Evolutionary conservation across 352 stramenopile genomes (phyloP), one percentile per base, ranked within the genome.

Genomic region (Pythium insidiosum): DNA sequence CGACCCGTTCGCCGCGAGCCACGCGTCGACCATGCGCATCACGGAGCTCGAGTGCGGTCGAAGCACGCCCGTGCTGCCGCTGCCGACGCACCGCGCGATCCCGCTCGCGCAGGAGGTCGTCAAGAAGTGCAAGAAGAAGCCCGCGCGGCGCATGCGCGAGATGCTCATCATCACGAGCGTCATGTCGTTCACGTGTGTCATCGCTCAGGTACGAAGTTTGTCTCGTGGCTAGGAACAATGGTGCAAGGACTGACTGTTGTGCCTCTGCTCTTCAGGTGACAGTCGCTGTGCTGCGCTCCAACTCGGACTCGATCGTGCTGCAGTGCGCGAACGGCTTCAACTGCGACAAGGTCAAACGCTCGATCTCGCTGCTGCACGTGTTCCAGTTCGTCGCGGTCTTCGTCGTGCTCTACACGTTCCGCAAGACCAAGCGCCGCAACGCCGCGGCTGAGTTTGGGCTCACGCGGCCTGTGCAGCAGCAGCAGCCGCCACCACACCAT

Each of bases 291-390:
- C n/a, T n/a, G n/a, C n/a, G n/a, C n/a, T n/a, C n/a, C n/a, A n/a
- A n/a, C n/a, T n/a, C n/a, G n/a, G 40, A 47, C 3, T 47, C 39
- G 13, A 35, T 44, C 3, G 74, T 81, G 40, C 61, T 87, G 21
- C 57, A 66, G 4, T 87, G 74, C 23, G 71, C 74, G 10, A 84
- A 84, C 26, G 74, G 71, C 6, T 41, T 73, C 15, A 35, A 55
- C 15, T 87, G 74, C 35, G 61, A 69, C 7, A 51, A 51, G 22
- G 38, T 87, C 30, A 50, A 59, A n/a, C 42, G 53, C 19, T 26
- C 25, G 5, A 51, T 26, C 28, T 19, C 47, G 4, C 20, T 61
- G 12, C 36, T 56, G 10, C 42, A 53, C 31, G 23, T 36, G 12
- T 39, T 56, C 15, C 53, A 61, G 47, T 61, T 54, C 37, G 35